These are phyloP conservation scores for Fomitopsis pinicola DNA, from an alignment of 1,284 basidiomycete genomes.

Conservation along the genomic window DNA sequence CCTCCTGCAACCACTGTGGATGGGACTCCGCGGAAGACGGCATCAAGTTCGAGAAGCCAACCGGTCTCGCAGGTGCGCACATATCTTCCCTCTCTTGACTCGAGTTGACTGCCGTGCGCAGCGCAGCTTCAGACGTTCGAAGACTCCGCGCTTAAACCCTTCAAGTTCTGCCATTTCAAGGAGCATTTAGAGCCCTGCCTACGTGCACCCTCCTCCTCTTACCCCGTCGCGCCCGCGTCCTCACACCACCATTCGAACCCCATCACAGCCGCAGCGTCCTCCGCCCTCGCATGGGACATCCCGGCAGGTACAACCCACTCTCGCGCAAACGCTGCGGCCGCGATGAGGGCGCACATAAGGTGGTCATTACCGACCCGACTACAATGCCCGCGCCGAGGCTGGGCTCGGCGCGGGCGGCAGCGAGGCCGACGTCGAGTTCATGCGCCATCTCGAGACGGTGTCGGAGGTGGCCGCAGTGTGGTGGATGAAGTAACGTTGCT, in stretches of 20 bases:
- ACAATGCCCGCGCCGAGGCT: slow-evolving; percentile 65
- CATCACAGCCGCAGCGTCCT: slow-evolving; percentile 82
- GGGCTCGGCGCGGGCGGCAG: slow-evolving; percentile 53
- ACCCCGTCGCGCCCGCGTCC: slow-evolving; percentile 38
- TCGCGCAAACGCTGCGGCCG: slow-evolving; percentile 48
- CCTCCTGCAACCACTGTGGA: slow-evolving; percentile 88
- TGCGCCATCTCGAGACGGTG: slow-evolving; percentile 56
- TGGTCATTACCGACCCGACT: slow-evolving; percentile 77
- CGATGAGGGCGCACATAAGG: slow-evolving; percentile 60
- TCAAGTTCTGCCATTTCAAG: slow-evolving; percentile 89
- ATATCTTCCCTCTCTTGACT: neutral
- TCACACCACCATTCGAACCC: slow-evolving; percentile 71
- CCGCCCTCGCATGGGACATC: slow-evolving; percentile 77
- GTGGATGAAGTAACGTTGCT: slow-evolving; percentile 71
- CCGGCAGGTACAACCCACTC: slow-evolving; percentile 65
- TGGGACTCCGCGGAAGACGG: slow-evolving; percentile 94
- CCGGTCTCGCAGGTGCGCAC: slow-evolving; percentile 79
- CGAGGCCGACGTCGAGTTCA: slow-evolving; percentile 52
- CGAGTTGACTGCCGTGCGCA: slow-evolving; percentile 28
- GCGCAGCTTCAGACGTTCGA: slow-evolving; percentile 87
- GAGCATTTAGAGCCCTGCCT: slow-evolving; percentile 91
- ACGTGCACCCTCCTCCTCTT: slow-evolving; percentile 71
- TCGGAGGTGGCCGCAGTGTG: slow-evolving; percentile 67
- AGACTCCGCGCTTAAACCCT: slow-evolving; percentile 77
- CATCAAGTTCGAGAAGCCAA: slow-evolving; percentile 94